A percentile compares a stretch with the other conserved stretches of the same genome.
These are phyloP conservation scores for Ensete ventricosum DNA, from an alignment of 176 grass and related monocot species.

Conservation along the genomic window DNA sequence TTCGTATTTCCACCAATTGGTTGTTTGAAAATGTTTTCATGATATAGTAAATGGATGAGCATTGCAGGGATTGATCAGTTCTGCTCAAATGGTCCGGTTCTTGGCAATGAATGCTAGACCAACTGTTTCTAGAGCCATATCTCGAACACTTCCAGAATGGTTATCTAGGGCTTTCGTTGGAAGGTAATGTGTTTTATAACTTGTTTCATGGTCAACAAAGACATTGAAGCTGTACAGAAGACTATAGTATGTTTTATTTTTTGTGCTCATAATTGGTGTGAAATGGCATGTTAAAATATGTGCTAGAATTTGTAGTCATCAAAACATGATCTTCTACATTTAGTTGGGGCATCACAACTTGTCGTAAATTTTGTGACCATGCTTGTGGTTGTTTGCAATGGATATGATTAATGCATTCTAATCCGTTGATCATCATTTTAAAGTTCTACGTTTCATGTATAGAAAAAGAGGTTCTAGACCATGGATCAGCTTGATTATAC, in stretches of 20 bases:
- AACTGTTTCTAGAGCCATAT: conserved; percentile 61
- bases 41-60: conserved; percentile 26
- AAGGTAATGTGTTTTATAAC: conserved; percentile 42
- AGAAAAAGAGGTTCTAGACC: too few relatives aligned
- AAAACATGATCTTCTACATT: not conserved
- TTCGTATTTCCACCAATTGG: not conserved
- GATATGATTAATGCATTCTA: too few relatives aligned
- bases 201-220: not conserved
- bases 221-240: not conserved
- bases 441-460: too few relatives aligned
- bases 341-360: not conserved
- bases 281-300: not conserved
- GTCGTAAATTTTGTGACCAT: not conserved
- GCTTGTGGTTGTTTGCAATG: too few relatives aligned
- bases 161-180: conserved; percentile 86
- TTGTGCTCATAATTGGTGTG: not conserved
- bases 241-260: not conserved
- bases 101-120: conserved; percentile 83
- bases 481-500: too few relatives aligned
- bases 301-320: not conserved
- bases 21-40: not conserved
- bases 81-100: conserved; percentile 81
- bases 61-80: conserved; percentile 82
- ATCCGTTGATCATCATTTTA: too few relatives aligned
- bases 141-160: conserved; percentile 71